Evolutionary conservation across 2,329 filamentous ascomycete genomes (phyloP).

Genomic region (Alternaria postmessia): DNA sequence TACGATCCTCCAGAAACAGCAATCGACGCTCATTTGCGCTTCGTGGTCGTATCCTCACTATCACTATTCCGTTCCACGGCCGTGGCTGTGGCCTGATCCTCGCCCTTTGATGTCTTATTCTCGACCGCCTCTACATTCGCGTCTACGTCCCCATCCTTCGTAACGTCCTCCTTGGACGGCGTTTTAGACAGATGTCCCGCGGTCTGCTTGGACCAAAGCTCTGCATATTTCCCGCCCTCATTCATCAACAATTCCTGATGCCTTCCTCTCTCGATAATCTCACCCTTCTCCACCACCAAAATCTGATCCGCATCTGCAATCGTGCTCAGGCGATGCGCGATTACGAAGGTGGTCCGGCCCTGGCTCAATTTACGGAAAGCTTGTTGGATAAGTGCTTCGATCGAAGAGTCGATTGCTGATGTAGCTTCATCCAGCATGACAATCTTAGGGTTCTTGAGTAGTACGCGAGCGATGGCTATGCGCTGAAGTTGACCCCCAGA

Average conservation of each 20-base stretch:
- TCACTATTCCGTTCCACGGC: constrained; percentile 22
- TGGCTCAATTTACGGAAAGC: constrained; percentile 67
- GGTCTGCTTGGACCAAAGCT: constrained; percentile 89
- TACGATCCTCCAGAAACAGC: not conserved
- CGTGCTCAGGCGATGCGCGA: constrained; percentile 82
- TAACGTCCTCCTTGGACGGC: constrained; percentile 26
- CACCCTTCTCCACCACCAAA: constrained; percentile 78
- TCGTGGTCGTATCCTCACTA: constrained; percentile 18
- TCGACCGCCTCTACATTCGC: constrained; percentile 24
- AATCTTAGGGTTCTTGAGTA: constrained; percentile 82
- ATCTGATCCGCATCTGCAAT: constrained; percentile 89
- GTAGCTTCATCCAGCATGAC: constrained; percentile 89
- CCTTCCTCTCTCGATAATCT: constrained; percentile 78
- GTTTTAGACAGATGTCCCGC: constrained; percentile 36
- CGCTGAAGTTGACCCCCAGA: constrained; percentile 73
- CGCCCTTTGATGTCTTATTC: constrained; percentile 35
- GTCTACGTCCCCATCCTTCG: constrained; percentile 19
- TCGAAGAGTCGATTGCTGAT: constrained; percentile 80
- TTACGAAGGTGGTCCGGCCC: constrained; percentile 71
- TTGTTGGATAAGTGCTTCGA: constrained; percentile 71
- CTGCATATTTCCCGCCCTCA: constrained; percentile 74
- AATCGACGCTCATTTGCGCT: constrained; percentile 17
- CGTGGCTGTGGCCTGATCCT: constrained; percentile 29
- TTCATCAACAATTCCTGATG: constrained; percentile 77
- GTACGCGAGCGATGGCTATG: constrained; percentile 74